These are phyloP conservation scores for Arctostaphylos glauca DNA, from an alignment of 148 eudicot species.

Conservation along the genomic window DNA sequence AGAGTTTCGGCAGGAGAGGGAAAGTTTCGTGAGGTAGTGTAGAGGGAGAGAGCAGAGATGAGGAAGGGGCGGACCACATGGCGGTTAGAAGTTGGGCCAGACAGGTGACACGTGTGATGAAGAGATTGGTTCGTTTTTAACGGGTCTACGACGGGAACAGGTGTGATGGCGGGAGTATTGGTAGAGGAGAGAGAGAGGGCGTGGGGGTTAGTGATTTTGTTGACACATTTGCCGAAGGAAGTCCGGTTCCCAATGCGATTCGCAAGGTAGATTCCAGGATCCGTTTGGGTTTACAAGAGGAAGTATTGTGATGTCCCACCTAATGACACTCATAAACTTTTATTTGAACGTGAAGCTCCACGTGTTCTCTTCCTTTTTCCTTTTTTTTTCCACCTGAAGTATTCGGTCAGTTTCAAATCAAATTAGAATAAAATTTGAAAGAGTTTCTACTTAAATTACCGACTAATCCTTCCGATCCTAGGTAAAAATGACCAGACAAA, in stretches of 20 bases:
- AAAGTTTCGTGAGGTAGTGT: neutral
- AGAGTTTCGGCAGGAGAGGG: slow-evolving; percentile 13
- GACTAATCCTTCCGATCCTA: no score
- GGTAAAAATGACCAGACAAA: no score
- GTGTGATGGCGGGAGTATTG: neutral
- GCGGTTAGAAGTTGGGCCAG: slow-evolving; percentile 30
- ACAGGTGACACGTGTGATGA: slow-evolving; percentile 23
- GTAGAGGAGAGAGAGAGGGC: neutral
- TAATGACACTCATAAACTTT: no score
- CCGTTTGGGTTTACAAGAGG: no score
- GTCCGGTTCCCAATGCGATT: slow-evolving; percentile 1
- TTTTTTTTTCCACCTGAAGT: no score
- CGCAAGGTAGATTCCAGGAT: no score
- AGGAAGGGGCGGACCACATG: slow-evolving; percentile 16
- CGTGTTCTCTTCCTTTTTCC: no score
- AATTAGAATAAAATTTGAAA: no score
- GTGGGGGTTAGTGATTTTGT: neutral
- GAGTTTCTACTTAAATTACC: no score
- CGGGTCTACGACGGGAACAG: slow-evolving; percentile 4
- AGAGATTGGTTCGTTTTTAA: neutral
- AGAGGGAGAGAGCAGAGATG: neutral
- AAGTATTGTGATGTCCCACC: no score
- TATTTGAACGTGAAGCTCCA: no score
- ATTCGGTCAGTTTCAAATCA: no score
- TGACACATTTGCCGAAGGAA: neutral